These are phyloP conservation scores for Musa balbisiana DNA, from an alignment of 202 grass and related monocot genomes.

Conservation along the genomic window DNA sequence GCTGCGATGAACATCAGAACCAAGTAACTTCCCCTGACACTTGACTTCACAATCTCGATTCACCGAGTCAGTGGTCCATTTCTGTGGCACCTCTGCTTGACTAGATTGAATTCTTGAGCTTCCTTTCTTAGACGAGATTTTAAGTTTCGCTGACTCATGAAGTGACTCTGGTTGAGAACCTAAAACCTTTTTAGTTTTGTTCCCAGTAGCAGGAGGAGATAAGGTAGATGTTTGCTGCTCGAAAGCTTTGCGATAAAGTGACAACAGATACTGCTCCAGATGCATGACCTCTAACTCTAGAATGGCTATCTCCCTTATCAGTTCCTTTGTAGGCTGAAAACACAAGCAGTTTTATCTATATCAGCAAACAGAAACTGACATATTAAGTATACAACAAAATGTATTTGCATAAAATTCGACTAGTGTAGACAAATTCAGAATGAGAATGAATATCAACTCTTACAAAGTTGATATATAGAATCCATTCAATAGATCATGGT, in stretches of 20 bases:
- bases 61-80: slow-evolving; percentile 23
- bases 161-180: slow-evolving; percentile 24
- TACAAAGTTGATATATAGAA: neutral
- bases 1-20: slow-evolving; percentile 36
- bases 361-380: slow-evolving; percentile 8
- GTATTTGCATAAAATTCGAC: neutral
- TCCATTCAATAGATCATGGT: neutral
- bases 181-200: slow-evolving; percentile 21
- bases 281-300: slow-evolving; percentile 93
- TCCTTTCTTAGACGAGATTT: slow-evolving; percentile 29
- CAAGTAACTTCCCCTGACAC: slow-evolving; percentile 25
- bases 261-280: slow-evolving; percentile 93
- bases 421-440: neutral
- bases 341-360: neutral
- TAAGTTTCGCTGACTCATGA: slow-evolving; percentile 26
- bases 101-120: slow-evolving; percentile 33
- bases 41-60: slow-evolving; percentile 37
- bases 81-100: slow-evolving; percentile 25
- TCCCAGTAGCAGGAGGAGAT: slow-evolving; percentile 29
- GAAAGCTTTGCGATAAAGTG: slow-evolving; percentile 83
- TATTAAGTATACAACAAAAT: neutral
- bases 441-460: neutral
- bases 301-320: slow-evolving; percentile 85
- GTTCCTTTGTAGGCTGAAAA: slow-evolving; percentile 70
- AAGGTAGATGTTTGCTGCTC: slow-evolving; percentile 57